phyloP scores from a whole-genome alignment of 208 protist genomes.

The Wallacemonas collosoma region DNA sequence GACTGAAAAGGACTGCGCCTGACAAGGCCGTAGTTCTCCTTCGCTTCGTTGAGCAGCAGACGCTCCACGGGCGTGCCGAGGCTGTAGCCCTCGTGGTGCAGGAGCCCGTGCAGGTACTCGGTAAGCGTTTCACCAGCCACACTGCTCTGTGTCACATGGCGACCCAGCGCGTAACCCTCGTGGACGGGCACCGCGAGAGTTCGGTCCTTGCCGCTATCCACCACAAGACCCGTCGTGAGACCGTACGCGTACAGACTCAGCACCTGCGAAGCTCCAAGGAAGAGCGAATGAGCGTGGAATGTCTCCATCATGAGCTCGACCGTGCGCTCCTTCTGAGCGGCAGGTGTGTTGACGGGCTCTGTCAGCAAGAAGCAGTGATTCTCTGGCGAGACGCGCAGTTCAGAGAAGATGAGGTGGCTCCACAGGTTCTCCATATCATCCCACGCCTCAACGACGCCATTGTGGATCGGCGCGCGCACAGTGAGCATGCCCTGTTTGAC shows the following conservation, averaged over 20 bases:
- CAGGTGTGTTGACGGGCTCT: constrained; percentile 83
- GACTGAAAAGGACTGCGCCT: constrained; percentile 16
- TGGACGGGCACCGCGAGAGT: constrained; percentile 90
- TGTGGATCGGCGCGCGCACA: constrained; percentile 64
- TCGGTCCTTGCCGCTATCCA: constrained; percentile 90
- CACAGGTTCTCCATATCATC: constrained; percentile 93
- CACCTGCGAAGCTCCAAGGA: constrained; percentile 89
- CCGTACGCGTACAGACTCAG: constrained; percentile 94
- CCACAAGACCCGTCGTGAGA: constrained; percentile 92
- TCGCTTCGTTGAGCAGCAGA: constrained; percentile 84
- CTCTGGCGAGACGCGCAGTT: constrained; percentile 89
- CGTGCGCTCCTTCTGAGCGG: constrained; percentile 84
- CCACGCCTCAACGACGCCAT: constrained; percentile 89
- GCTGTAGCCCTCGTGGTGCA: constrained; percentile 81
- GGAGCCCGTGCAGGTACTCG: constrained; percentile 70
- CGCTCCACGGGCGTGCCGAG: constrained; percentile 91
- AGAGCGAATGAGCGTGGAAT: constrained; percentile 92
- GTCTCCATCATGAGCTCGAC: constrained; percentile 95
- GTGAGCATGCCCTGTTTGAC: constrained; percentile 85
- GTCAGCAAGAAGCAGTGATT: constrained; percentile 91
- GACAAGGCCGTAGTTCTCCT: constrained; percentile 93
- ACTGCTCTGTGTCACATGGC: constrained; percentile 73
- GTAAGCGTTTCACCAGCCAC: constrained; percentile 87
- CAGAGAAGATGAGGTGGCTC: constrained; percentile 91
- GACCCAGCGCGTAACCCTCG: constrained; percentile 92